Evolutionary conservation across 768 basidiomycete genomes (phyloP), one percentile per base, ranked within the genome.

Genomic region (Leccinum subgranulosum): DNA sequence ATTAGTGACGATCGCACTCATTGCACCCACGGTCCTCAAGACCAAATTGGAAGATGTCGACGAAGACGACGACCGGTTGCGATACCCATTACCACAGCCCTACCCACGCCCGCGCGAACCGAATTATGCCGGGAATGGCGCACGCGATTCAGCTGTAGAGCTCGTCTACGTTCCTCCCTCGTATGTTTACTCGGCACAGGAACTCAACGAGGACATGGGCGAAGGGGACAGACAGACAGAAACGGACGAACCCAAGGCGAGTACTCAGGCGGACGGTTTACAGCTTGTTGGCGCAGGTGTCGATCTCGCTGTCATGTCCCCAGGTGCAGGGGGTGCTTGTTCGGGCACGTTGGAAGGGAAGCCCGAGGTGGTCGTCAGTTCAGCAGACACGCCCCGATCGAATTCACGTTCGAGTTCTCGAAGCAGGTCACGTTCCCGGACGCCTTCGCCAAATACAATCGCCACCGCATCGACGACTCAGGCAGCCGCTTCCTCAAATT

Each of bases 11-110:
- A 90, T 89, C 54, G 85, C 86, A 12, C 79, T 84, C 36, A 87
- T 90, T 48, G 84, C 87, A 0, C 88, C 88, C 5, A 95, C 97
- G 5, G 81, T 91, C 48, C 79, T 98, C 62, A 99, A 98, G 77
- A 91, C 91, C 17, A 82, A 78, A 10, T 77, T 80, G 1, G 80
- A 78, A 6, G 81, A 83, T 52, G 81, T 81, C 47, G 73, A 75
- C 27, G 74, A 69, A 52, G 80, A 81, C 49, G 73, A 75, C 21
- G 73, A 69, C 10, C 41, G 41, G 3, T 6, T 58, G 6, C 41
- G 62, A n/a, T 60, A 55, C 28, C 34, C 64, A 2, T 43, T 60
- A 25, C 31, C 61, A 17, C 63, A 64, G 23, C 31, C 60, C 21
- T 58, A 59, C 34, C 12, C 60, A 8, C 54, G 51, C 31, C 4